Percentiles rank a stretch among this genome's conserved stretches.
These are phyloP conservation scores for Aspergillus sp. DNA, from an alignment of 2,329 filamentous ascomycete species.

Conservation along the genomic window DNA sequence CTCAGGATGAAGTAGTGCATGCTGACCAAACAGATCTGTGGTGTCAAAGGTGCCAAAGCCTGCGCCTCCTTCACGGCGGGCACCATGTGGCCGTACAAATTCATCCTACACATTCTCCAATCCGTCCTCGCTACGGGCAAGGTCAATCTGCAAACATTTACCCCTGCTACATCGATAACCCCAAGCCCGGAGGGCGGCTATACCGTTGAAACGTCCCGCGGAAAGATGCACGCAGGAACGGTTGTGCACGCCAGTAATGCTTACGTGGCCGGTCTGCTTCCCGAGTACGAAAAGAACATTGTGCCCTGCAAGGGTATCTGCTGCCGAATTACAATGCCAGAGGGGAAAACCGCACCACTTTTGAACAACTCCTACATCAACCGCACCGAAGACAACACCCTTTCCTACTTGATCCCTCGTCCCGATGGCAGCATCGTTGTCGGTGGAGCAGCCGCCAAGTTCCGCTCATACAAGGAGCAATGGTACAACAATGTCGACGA, in stretches of 20 bases:
- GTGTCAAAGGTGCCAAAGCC: conserved; percentile 41
- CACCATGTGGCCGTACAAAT: conserved; percentile 68
- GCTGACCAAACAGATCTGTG: conserved; percentile 31
- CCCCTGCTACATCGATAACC: conserved; percentile 40
- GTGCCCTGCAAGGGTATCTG: conserved; percentile 69
- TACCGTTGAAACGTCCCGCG: conserved; percentile 60
- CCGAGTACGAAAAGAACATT: conserved; percentile 68
- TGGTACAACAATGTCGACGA: conserved; percentile 54
- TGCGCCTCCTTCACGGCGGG: conserved; percentile 37
- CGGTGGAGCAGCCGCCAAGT: conserved; percentile 60
- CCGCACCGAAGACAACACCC: conserved; percentile 42
- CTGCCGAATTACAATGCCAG: conserved; percentile 31
- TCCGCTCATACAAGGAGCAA: conserved; percentile 24
- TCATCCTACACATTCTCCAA: conserved; percentile 71
- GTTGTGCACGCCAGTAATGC: conserved; percentile 83
- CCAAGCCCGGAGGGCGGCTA: conserved; percentile 56
- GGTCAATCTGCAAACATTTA: conserved; percentile 57
- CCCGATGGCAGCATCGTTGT: conserved; percentile 59
- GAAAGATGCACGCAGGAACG: conserved; percentile 61
- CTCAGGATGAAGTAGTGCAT: no score
- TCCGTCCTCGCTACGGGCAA: conserved; percentile 56
- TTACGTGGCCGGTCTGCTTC: conserved; percentile 76
- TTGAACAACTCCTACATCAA: conserved; percentile 60
- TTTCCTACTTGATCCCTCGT: conserved; percentile 62
- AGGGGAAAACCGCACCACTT: conserved; percentile 25